Percentiles rank a stretch among this genome's conserved stretches.
phyloP scores from a whole-genome alignment of 225 moss, liverwort and hornwort genomes.

The Thuidium tamariscinum region DNA sequence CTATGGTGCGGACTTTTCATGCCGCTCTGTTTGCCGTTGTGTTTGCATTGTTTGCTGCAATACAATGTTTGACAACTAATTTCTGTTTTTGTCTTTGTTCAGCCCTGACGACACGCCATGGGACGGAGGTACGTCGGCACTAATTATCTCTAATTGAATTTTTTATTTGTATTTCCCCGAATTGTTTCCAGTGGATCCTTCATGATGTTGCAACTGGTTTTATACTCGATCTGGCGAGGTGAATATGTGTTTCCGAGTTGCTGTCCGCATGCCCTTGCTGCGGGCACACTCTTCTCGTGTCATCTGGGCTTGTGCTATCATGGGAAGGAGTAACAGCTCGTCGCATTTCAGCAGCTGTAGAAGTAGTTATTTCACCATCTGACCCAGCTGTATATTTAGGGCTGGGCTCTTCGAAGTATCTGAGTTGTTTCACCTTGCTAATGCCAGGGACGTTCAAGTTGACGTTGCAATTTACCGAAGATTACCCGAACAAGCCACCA shows the following conservation, averaged over 20 bases:
- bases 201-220: neutral
- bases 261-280: neutral
- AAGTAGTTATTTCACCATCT: neutral
- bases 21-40: neutral
- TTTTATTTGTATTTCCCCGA: neutral
- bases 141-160: neutral
- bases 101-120: slow-evolving; percentile 99
- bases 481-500: slow-evolving; percentile 97
- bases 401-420: neutral
- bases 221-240: neutral
- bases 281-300: neutral
- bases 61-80: neutral
- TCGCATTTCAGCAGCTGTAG: neutral
- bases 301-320: neutral
- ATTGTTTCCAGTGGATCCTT: neutral
- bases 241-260: neutral
- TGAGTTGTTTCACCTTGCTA: neutral
- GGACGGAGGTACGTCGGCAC: slow-evolving; percentile 71
- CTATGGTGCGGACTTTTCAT: neutral
- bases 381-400: too few species aligned
- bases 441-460: slow-evolving; percentile 85
- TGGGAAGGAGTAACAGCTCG: neutral
- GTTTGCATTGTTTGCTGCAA: neutral
- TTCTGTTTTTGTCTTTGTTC: slow-evolving; percentile 14
- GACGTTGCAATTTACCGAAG: slow-evolving; percentile 97